Base-by-base conservation (phyloP, 2,329 filamentous ascomycete species). In the Ilyonectria mors-panacis region DNA sequence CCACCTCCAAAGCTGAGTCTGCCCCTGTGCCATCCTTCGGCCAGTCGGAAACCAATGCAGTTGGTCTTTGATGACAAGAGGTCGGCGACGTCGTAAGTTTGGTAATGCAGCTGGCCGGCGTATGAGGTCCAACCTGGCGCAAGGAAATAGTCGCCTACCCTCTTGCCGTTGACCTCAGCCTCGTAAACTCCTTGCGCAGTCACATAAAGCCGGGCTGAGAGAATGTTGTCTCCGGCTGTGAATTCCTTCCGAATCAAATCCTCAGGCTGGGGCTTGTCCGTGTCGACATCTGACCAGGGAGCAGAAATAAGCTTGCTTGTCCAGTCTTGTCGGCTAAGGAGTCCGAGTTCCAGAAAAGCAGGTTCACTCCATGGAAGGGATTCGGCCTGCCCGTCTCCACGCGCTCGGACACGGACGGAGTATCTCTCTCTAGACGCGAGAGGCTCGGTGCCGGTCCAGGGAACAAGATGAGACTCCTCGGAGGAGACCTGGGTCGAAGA, bases 111-210 rank as follows among this genome's bases (percentile, higher is more conserved):
- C 4, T 85, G 79, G 45, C 83, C 76, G 0, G 82, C 76, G 66
- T 88, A 89, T 9, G 80, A 81, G 39, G 83, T 82, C 84, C 85
- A 88, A 0, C 86, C 85, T 0, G 86, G 86, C 35, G 85, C 82
- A 47, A 87, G 78, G 15, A 81, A 78, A 4, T 77, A 67, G 26
- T 81, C 78, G 0, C 80, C 81, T 6, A 85, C 78, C 7, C 73
- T 68, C 1, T 75, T 68, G 0, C 83, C 84, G 48, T 87, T 87
- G 59, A 87, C 80, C 33, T 80, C 79, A 0, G 81, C 81, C 37
- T 82, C 78, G 57, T 84, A 87, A 1, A 85, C 61, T 2, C 85
- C 85, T n/a, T 82, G 77, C 0, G 80, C 78, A 0, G 84, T 85
- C 35, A 84, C 80, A 57, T 86, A 86, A 0, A 87, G 73, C 1